phyloP scores from a whole-genome alignment of 768 basidiomycete species.

The Leucocoprinus birnbaumii region DNA sequence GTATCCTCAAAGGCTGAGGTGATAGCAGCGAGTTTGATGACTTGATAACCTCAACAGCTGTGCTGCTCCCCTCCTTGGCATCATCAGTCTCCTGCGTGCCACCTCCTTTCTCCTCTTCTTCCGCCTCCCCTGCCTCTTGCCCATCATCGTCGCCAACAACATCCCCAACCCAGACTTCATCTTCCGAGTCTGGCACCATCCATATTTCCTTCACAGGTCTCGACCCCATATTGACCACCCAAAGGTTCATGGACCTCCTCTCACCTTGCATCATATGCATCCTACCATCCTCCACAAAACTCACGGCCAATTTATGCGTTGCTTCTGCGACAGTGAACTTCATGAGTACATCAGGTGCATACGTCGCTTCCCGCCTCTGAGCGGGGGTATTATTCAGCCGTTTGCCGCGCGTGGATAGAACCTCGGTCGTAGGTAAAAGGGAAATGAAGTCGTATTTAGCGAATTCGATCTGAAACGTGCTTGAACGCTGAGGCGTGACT shows the following conservation, averaged over 20 bases:
- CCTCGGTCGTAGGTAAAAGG: slow-evolving; percentile 65
- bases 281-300: slow-evolving; percentile 50
- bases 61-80: slow-evolving; percentile 51
- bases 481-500: slow-evolving; percentile 49
- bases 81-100: slow-evolving; percentile 43
- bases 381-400: slow-evolving; percentile 72
- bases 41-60: slow-evolving; percentile 17
- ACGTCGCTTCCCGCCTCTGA: slow-evolving; percentile 66
- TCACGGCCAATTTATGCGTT: slow-evolving; percentile 58
- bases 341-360: slow-evolving; percentile 66
- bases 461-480: slow-evolving; percentile 53
- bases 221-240: slow-evolving; percentile 66
- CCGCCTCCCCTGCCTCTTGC: slow-evolving; percentile 18
- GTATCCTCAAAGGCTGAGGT: slow-evolving; percentile 11
- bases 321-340: slow-evolving; percentile 61
- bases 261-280: slow-evolving; percentile 70
- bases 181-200: slow-evolving; percentile 57
- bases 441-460: slow-evolving; percentile 70
- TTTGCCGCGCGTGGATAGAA: slow-evolving; percentile 66
- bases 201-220: slow-evolving; percentile 65
- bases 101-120: slow-evolving; percentile 59
- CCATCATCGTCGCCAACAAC: slow-evolving; percentile 62
- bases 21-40: slow-evolving; percentile 14
- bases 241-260: slow-evolving; percentile 46
- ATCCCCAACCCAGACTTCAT: slow-evolving; percentile 56